Percentiles rank a stretch among this genome's conserved stretches.
These are phyloP conservation scores for Piper longum DNA, from an alignment of 164 flowering plant genomes.

Conservation along the genomic window DNA sequence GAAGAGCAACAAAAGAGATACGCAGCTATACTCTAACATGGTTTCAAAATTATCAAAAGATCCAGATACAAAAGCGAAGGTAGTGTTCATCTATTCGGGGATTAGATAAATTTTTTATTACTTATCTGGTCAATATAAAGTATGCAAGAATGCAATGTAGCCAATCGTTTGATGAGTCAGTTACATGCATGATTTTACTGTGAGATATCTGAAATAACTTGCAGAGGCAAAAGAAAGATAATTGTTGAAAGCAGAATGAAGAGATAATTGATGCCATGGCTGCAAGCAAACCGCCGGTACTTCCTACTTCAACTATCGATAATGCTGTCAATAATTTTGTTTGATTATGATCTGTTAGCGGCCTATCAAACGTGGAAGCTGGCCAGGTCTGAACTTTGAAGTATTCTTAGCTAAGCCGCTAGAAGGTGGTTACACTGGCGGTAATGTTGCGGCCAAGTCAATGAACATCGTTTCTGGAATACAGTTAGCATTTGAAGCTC, in stretches of 20 bases:
- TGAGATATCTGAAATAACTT: not conserved
- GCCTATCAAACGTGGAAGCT: too few relatives aligned
- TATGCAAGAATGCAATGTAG: not conserved
- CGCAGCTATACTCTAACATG: slow-evolving; percentile 48
- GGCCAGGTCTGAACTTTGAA: too few relatives aligned
- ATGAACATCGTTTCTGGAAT: too few relatives aligned
- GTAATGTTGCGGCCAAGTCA: too few relatives aligned
- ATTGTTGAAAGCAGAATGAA: slow-evolving; percentile 7
- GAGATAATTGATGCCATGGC: slow-evolving; percentile 14
- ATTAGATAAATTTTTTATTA: not conserved
- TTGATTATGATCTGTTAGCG: not conserved
- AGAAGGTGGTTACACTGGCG: too few relatives aligned
- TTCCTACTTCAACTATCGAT: slow-evolving; percentile 5
- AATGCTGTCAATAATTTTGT: slow-evolving; percentile 15
- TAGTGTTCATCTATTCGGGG: slow-evolving; percentile 1
- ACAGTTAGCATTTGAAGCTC: too few relatives aligned
- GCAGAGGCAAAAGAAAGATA: slow-evolving; percentile 37
- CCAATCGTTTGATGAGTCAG: not conserved
- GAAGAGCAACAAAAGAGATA: slow-evolving; percentile 56
- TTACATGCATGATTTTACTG: not conserved
- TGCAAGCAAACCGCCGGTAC: slow-evolving; percentile 11
- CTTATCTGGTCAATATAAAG: not conserved
- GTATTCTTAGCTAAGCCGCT: too few relatives aligned
- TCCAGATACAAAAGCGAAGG: slow-evolving; percentile 23
- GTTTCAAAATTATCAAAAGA: slow-evolving; percentile 28